Evolutionary conservation across 1,284 basidiomycete species (phyloP), one percentile per base, ranked within the genome.

Genomic region (Apiotrichum akiyoshidainum): DNA sequence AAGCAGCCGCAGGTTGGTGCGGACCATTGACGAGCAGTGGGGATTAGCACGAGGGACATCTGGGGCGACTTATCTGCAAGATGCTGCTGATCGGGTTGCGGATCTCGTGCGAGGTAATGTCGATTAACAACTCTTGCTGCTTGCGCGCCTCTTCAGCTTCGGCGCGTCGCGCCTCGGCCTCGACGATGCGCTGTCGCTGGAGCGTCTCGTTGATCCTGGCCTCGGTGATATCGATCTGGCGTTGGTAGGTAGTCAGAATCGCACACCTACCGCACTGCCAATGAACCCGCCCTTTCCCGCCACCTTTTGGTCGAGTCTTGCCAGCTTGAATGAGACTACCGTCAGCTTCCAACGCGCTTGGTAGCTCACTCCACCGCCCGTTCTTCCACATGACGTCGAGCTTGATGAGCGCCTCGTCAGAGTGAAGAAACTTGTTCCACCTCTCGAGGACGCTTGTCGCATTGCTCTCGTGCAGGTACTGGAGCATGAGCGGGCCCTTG

Each of bases 111-210:
- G 72, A 74, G 2, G 74, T 77, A 33, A 78, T 73, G 55, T 78
- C 77, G 54, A 78, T 75, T 40, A 78, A 57, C 9, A 78, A 63
- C 58, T 76, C 75, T 55, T 77, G 74, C 55, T 77, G 73, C 26
- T 69, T 60, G 46, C 72, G 71, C 2, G 74, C 75, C 46, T 72
- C 75, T 58, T 76, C 75, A 1, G 77, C 76, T 53, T 75, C 74
- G 10, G 67, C 46, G 21, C 74, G 64, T n/a, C 76, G 60, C 51
- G 73, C 58, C 49, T 78, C 71, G 1, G 72, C 75, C 42, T 75
- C 75, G 5, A 69, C 58, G 19, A 77, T 64, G 8, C 74, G 66
- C 39, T 67, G 57, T 14, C 59, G 63, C 50, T 77, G 76, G 14
- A 67, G 58, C 40, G 70, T 64, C 55, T 78, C 76, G 56, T 73